Base-by-base conservation (phyloP, 1,284 basidiomycete genomes). In the Kwoniella shivajii region DNA sequence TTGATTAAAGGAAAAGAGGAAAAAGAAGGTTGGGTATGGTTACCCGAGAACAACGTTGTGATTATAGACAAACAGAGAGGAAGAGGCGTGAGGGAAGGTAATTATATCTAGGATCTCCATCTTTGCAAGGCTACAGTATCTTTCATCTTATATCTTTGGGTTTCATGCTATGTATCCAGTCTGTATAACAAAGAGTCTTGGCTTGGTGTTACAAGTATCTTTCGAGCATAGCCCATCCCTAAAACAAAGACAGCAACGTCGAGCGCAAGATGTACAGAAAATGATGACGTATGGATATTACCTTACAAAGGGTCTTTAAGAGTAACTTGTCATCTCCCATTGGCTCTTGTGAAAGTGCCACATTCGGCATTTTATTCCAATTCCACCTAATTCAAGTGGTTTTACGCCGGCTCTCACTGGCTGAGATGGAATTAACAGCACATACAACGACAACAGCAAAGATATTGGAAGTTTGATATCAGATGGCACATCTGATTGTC, bases 31-130 rank as follows among this genome's bases (percentile, higher is more conserved):
- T 53, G 55, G 51, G 51, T 37, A 47, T 11, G 31, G 6, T 57
- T 58, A 16, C 45, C 41, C 6, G 49, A 37, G 37, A 50, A 58
- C 10, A 59, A 46, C 16, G 63, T 50, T 13, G 41, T 34, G 2
- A 24, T 64, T 14, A 30, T 54, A 13, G 37, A 47, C 38, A 39
- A 53, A 34, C 11, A 27, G 30, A 42, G 42, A 26, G 57, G 47
- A 48, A 50, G 53, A 41, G 67, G 66, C 9, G 65, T 67, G 10
- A 34, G 63, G 24, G 67, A 66, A 29, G 65, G 66, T 3, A 66
- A 67, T 54, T 69, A 39, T 39, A 50, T 50, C 11, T 47, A 47
- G 45, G 2, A 24, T 34, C 7, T 16, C 10, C n/a, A 2, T 20
- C n/a, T 13, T 39, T 16, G 37, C 18, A 18, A 29, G 36, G 18